A percentile compares a stretch with the other conserved stretches of the same genome.
Conservation (phyloP, 106 monocot genomes). For the Alisma plantagoaquatica region DNA sequence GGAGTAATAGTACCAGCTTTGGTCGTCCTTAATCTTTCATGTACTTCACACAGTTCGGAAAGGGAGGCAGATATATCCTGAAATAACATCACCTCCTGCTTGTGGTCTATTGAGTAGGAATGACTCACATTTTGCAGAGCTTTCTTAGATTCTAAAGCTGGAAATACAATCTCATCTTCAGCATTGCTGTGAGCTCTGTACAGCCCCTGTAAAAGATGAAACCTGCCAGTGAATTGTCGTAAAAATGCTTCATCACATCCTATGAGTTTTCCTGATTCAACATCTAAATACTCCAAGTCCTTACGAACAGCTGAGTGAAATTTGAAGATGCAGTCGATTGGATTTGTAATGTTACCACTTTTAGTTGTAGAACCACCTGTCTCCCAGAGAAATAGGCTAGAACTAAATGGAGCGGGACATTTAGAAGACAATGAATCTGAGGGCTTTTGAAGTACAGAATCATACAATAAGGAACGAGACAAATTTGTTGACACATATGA, state of each 20-base stretch:
- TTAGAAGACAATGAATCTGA: conserved; percentile 56
- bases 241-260: conserved; percentile 59
- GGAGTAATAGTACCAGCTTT: conserved; percentile 8
- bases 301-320: conserved; percentile 97
- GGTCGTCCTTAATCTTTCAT: conserved; percentile 23
- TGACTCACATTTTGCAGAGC: conserved; percentile 97
- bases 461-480: conserved; percentile 40
- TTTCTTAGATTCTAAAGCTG: conserved; percentile 95
- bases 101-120: conserved; percentile 96
- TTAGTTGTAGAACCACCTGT: conserved; percentile 43
- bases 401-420: conserved; percentile 64
- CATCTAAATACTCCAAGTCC: conserved; percentile 91
- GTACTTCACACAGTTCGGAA: conserved; percentile 56
- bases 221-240: conserved; percentile 82
- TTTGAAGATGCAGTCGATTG: conserved; percentile 96
- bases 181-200: conserved; percentile 98
- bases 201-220: conserved; percentile 86
- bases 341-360: conserved; percentile 34
- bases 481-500: conserved; percentile 38
- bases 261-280: conserved; percentile 88
- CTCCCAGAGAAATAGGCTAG: conserved; percentile 82
- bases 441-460: too few relatives aligned
- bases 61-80: conserved; percentile 77
- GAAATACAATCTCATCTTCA: conserved; percentile 98
- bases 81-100: conserved; percentile 93